A percentile compares a stretch with the other conserved stretches of the same genome.
phyloP scores from a whole-genome alignment of 192 early-diverging fungal genomes.

The Coemansia sp. region DNA sequence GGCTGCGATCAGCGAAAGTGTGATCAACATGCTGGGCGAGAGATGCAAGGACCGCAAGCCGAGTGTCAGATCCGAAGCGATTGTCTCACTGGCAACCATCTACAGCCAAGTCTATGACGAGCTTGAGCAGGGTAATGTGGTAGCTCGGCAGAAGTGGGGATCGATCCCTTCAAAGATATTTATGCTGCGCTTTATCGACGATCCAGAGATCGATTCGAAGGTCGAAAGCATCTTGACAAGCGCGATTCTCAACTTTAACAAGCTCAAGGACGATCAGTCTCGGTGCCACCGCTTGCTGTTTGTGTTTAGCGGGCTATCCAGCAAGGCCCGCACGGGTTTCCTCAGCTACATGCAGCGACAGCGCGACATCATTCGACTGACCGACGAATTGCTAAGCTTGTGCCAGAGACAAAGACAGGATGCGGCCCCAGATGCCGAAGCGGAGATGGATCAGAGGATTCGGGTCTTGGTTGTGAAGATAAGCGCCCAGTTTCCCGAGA shows the following conservation, averaged over 20 bases:
- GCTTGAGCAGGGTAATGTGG: constrained; percentile 65
- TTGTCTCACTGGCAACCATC: constrained; percentile 66
- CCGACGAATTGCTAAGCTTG: constrained; percentile 60
- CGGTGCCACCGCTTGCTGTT: constrained; percentile 64
- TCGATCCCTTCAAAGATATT: constrained; percentile 85
- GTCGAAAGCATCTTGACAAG: constrained; percentile 48
- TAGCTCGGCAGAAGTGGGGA: constrained; percentile 64
- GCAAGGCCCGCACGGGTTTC: constrained; percentile 73
- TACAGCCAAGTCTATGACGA: constrained; percentile 73
- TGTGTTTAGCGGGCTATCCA: constrained; percentile 64
- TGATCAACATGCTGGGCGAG: constrained; percentile 63
- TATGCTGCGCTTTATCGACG: constrained; percentile 82
- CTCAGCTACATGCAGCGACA: constrained; percentile 73
- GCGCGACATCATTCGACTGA: constrained; percentile 61
- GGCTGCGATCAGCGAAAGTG: constrained; percentile 57
- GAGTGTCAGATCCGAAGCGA: constrained; percentile 73
- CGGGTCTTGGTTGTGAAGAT: constrained; percentile 58
- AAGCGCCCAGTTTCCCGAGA: constrained; percentile 65
- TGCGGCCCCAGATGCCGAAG: constrained; percentile 44
- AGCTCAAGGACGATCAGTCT: constrained; percentile 46
- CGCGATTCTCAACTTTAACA: constrained; percentile 45
- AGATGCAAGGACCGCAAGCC: constrained; percentile 91
- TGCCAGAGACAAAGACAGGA: constrained; percentile 64
- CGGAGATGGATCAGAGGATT: constrained; percentile 54
- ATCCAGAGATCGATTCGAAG: constrained; percentile 67